Conservation (phyloP, 192 early-diverging fungal species). For the Gigaspora rosea region DNA sequence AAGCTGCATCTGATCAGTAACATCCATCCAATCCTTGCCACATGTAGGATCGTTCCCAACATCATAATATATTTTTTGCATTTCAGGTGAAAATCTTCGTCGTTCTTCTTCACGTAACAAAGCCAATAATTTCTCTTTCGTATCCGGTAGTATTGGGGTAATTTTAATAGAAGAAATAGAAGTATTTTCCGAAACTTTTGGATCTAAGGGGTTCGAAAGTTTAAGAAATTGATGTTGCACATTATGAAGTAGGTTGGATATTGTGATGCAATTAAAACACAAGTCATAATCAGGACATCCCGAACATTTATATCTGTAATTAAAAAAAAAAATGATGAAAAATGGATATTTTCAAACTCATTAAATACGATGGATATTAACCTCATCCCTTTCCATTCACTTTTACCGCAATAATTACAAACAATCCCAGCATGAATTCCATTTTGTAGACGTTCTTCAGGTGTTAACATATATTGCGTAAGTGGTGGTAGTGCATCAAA, state of each 20-base stretch:
- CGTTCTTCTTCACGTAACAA: slow-evolving; percentile 21
- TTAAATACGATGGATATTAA: slow-evolving; percentile 1
- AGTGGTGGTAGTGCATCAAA: no score
- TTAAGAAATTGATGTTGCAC: slow-evolving; percentile 13
- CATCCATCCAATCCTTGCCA: slow-evolving; percentile 32
- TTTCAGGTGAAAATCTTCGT: slow-evolving; percentile 25
- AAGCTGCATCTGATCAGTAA: slow-evolving; percentile 25
- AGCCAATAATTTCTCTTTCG: not conserved
- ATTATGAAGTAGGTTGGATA: slow-evolving; percentile 18
- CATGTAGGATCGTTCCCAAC: not conserved
- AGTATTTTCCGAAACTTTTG: slow-evolving; percentile 2
- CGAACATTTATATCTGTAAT: not conserved
- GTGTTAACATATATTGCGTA: not conserved
- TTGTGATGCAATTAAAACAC: slow-evolving; percentile 16
- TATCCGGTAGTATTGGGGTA: not conserved
- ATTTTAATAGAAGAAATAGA: not conserved
- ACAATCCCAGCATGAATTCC: slow-evolving; percentile 26
- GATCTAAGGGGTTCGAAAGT: slow-evolving; percentile 4
- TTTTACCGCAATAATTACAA: slow-evolving; percentile 24
- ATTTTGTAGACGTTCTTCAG: slow-evolving; percentile 16
- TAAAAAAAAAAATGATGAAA: not conserved
- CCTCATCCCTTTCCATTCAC: slow-evolving; percentile 31
- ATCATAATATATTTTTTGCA: slow-evolving; percentile 26
- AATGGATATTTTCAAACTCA: not conserved
- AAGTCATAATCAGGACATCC: slow-evolving; percentile 23